Evolutionary conservation across 2,329 filamentous ascomycete genomes (phyloP).

Genomic region (Erysiphe neolycopersici): DNA sequence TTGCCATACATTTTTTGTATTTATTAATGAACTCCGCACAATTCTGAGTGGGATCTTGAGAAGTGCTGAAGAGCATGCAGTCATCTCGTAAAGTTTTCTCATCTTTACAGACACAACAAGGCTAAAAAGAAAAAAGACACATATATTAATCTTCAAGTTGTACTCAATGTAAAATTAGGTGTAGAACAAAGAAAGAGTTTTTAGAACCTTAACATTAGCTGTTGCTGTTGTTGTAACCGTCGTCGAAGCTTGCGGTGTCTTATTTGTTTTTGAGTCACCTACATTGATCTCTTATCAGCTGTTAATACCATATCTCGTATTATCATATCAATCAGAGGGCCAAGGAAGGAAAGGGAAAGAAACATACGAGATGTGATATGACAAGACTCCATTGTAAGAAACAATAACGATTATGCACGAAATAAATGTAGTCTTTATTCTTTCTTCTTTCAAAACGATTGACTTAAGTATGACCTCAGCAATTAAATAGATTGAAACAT

Average conservation of each 20-base stretch:
- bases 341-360: no score
- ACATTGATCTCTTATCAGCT: no score
- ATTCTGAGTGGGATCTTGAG: constrained; percentile 55
- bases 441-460: no score
- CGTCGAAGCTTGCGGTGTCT: background rate
- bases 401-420: no score
- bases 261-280: background rate
- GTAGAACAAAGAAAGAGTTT: background rate
- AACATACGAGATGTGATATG: no score
- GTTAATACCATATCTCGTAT: no score
- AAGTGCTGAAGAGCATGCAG: constrained; percentile 92
- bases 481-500: no score
- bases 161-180: background rate
- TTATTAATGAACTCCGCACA: constrained; percentile 61
- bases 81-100: constrained; percentile 85
- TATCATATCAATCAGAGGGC: no score
- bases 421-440: no score
- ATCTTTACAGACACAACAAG: constrained; percentile 92
- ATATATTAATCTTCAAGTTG: background rate
- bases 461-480: no score
- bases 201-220: background rate
- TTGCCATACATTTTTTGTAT: constrained; percentile 79
- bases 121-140: constrained; percentile 22
- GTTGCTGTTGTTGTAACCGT: background rate
- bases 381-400: no score